Evolutionary conservation across 164 flowering plant genomes (phyloP).

Genomic region (Macadamia integrifolia): DNA sequence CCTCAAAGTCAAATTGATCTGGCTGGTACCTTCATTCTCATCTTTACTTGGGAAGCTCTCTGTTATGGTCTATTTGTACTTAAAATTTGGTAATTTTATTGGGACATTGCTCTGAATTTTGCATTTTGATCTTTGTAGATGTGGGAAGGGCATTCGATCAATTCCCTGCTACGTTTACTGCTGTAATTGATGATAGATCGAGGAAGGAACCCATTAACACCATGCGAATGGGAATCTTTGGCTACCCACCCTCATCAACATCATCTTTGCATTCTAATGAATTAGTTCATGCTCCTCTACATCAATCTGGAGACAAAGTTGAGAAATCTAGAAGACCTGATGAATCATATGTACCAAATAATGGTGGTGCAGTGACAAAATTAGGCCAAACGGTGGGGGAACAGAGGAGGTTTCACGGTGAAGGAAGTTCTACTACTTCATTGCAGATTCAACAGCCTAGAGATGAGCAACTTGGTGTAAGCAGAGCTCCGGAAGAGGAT

Average conservation of each 20-base stretch:
- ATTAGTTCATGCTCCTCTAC: slow-evolving; percentile 8
- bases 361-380: neutral
- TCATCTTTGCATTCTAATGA: neutral
- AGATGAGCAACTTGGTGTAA: slow-evolving; percentile 3
- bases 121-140: slow-evolving; percentile 8
- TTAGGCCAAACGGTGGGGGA: neutral
- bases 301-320: neutral
- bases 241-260: slow-evolving; percentile 7
- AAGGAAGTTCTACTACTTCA: neutral
- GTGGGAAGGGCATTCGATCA: slow-evolving; percentile 6
- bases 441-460: neutral
- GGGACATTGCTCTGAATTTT: neutral
- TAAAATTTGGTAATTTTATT: neutral
- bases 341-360: neutral
- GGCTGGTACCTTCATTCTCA: slow-evolving; percentile 20
- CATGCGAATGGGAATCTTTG: neutral
- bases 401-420: neutral
- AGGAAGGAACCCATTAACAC: slow-evolving; percentile 1
- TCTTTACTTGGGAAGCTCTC: neutral
- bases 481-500: slow-evolving; percentile 15
- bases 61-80: neutral
- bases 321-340: slow-evolving; percentile 4
- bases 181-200: neutral
- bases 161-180: neutral
- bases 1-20: slow-evolving; percentile 5